Evolutionary conservation across 2,329 filamentous ascomycete species (phyloP).

Genomic region (Xylariaceae sp.): DNA sequence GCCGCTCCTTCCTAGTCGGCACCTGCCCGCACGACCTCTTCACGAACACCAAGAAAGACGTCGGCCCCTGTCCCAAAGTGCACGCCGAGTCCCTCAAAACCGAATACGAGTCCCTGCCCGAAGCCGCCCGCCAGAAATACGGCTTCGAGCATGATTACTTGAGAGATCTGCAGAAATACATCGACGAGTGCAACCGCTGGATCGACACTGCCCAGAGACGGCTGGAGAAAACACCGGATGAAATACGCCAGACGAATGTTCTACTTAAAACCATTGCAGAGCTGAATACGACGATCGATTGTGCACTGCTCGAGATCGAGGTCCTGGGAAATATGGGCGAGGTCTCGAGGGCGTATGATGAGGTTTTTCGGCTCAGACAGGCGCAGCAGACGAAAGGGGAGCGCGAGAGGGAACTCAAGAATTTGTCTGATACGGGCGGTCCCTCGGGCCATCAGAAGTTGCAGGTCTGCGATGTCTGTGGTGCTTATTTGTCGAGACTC

Average conservation of each 20-base stretch:
- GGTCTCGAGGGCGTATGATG: constrained; percentile 78
- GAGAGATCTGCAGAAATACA: constrained; percentile 92
- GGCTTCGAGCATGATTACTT: constrained; percentile 97
- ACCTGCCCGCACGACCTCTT: constrained; percentile 98
- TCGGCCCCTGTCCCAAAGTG: constrained; percentile 82
- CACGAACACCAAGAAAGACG: constrained; percentile 98
- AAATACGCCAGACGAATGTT: constrained; percentile 91
- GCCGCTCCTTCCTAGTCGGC: constrained; percentile 87
- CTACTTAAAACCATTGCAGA: constrained; percentile 84
- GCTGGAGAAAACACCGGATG: constrained; percentile 95
- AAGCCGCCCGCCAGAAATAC: constrained; percentile 69
- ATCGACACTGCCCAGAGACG: constrained; percentile 88
- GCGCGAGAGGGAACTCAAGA: constrained; percentile 82
- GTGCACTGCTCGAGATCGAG: constrained; percentile 79
- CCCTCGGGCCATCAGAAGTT: constrained; percentile 95
- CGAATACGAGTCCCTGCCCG: constrained; percentile 75
- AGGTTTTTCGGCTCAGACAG: constrained; percentile 80
- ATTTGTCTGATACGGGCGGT: constrained; percentile 84
- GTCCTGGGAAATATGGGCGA: constrained; percentile 78
- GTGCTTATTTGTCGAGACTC: constrained; percentile 84
- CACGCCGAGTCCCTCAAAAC: constrained; percentile 85
- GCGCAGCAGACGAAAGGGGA: constrained; percentile 79
- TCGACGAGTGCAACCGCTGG: constrained; percentile 90
- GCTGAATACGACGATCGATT: constrained; percentile 71
- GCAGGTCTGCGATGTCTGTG: constrained; percentile 97